These are phyloP conservation scores for Aureobasidium namibiae DNA, from an alignment of 2,329 filamentous ascomycete species.

Conservation along the genomic window DNA sequence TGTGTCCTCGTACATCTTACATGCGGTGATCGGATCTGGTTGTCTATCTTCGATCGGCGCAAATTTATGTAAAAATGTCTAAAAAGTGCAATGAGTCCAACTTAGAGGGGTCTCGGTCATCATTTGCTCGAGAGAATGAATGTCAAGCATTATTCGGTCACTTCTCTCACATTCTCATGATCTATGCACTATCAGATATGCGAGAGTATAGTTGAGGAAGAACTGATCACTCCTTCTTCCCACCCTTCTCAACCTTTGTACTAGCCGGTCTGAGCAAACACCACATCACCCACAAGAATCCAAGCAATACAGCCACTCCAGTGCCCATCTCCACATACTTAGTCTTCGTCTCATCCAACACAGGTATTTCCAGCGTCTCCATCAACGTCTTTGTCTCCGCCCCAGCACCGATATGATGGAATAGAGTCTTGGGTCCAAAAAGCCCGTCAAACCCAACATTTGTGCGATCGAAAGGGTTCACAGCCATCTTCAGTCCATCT, in stretches of 20 bases:
- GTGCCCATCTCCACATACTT: conserved; percentile 36
- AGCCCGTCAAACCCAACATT: conserved; percentile 78
- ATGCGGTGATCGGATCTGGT: too few relatives aligned
- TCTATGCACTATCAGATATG: background rate
- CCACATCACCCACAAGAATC: conserved; percentile 39
- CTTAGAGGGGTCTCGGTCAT: too few relatives aligned
- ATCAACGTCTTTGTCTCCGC: conserved; percentile 10
- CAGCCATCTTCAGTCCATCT: conserved; percentile 57
- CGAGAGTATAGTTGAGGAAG: background rate
- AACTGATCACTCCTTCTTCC: background rate
- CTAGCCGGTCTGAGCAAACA: background rate
- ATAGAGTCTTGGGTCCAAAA: conserved; percentile 68
- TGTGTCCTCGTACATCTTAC: too few relatives aligned
- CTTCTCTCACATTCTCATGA: background rate
- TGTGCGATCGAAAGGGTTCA: conserved; percentile 77
- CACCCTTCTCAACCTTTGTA: background rate
- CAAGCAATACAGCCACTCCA: conserved; percentile 32
- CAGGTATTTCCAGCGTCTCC: conserved; percentile 32
- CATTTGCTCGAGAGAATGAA: too few relatives aligned
- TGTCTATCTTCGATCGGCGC: too few relatives aligned
- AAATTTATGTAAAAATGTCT: too few relatives aligned
- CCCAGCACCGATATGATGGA: conserved; percentile 58
- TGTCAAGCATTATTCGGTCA: background rate
- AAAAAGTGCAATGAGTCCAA: too few relatives aligned
- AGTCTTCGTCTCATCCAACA: conserved; percentile 30